phyloP scores from a whole-genome alignment of 306 rosid genomes.

The Begonia masoniana region DNA sequence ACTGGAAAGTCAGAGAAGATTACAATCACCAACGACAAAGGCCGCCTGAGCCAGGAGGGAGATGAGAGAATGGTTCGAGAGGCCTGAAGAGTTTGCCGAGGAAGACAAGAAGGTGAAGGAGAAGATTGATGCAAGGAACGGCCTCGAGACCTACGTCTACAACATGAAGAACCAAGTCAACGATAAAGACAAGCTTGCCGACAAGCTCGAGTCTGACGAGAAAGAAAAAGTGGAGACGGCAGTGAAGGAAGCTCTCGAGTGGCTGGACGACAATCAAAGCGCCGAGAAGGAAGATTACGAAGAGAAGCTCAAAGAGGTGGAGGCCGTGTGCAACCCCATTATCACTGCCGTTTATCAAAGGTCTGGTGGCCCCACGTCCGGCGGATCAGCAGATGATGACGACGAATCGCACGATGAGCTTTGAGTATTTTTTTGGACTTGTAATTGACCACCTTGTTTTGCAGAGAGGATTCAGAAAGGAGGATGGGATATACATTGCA shows the following conservation, averaged over 20 bases:
- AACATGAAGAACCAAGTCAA: constrained; percentile 91
- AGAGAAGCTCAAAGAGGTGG: constrained; percentile 90
- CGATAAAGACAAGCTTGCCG: constrained; percentile 96
- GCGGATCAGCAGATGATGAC: constrained; percentile 29
- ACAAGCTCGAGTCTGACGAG: constrained; percentile 86
- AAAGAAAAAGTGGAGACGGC: constrained; percentile 93
- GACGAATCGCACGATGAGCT: constrained; percentile 89
- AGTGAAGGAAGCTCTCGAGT: constrained; percentile 85
- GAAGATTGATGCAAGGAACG: constrained; percentile 79
- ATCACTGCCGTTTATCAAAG: constrained; percentile 78
- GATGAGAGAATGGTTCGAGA: constrained; percentile 92
- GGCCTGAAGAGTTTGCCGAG: constrained; percentile 90
- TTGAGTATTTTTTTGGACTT: constrained; percentile 9
- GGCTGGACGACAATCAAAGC: constrained; percentile 90
- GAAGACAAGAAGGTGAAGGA: constrained; percentile 98
- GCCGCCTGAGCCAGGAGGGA: constrained; percentile 92
- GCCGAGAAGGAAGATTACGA: constrained; percentile 90
- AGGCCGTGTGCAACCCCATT: constrained; percentile 93
- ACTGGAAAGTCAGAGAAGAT: constrained; percentile 97
- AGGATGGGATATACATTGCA: too few relatives aligned
- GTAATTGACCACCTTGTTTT: too few relatives aligned
- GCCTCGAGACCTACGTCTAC: constrained; percentile 76
- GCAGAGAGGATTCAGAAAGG: too few relatives aligned
- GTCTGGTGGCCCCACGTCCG: constrained; percentile 79
- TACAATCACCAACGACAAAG: constrained; percentile 94